A percentile compares a stretch with the other conserved stretches of the same genome.
phyloP scores from a whole-genome alignment of 805 yeast genomes.

The Starmera caribaea region DNA sequence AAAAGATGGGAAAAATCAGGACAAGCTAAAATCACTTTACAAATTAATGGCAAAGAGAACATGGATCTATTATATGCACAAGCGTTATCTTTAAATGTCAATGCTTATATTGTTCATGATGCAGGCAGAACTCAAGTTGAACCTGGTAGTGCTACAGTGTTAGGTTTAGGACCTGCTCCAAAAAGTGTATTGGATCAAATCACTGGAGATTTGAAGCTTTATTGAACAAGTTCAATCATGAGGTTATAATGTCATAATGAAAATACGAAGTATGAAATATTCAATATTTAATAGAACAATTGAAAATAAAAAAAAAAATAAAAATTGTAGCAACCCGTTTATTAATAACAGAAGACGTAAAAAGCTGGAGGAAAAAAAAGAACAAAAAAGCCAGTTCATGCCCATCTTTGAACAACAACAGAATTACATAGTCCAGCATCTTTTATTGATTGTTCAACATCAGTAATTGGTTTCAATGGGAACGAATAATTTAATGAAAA shows the following conservation, averaged over 20 bases:
- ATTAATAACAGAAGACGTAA: too few species aligned
- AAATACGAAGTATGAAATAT: too few species aligned
- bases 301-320: too few species aligned
- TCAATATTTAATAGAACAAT: too few species aligned
- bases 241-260: neutral
- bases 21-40: conserved; percentile 88
- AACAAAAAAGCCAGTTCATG: conserved; percentile 8
- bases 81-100: conserved; percentile 72
- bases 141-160: conserved; percentile 92
- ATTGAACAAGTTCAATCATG: conserved; percentile 24
- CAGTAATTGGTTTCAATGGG: conserved; percentile 68
- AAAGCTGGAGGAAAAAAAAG: neutral
- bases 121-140: conserved; percentile 96
- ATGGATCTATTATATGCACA: conserved; percentile 71
- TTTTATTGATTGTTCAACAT: conserved; percentile 44
- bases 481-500: conserved; percentile 71
- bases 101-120: conserved; percentile 78
- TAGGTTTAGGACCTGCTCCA: conserved; percentile 98
- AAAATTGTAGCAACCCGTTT: too few species aligned
- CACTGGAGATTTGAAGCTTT: conserved; percentile 70
- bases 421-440: conserved; percentile 75
- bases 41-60: conserved; percentile 55
- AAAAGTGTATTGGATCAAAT: conserved; percentile 67
- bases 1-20: conserved; percentile 76
- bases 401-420: conserved; percentile 88